Evolutionary conservation across 495 filamentous ascomycete genomes (phyloP), one percentile per base, ranked within the genome.

Genomic region (Aspergillus biplanus): DNA sequence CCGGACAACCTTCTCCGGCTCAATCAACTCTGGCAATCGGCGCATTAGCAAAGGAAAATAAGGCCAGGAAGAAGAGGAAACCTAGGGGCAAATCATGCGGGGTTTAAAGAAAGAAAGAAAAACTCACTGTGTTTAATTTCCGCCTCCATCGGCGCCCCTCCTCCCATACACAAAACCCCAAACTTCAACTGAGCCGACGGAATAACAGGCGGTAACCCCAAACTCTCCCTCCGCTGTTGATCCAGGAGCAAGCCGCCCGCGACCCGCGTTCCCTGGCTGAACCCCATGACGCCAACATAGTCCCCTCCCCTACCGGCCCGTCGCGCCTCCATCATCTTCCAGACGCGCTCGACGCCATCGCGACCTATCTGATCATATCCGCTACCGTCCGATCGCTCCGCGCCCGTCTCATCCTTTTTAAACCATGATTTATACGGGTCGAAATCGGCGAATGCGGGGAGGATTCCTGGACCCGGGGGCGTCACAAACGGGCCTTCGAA

Each of bases 261-360:
- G 31, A 89, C 44, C 73, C 89, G 86, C 21, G 84, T 88, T 34
- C 88, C 87, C 73, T 90, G 73, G 33, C 70, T 73, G 64, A 77
- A 77, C 18, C 75, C 88, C 67, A 90, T 62, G 15, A 87, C 57
- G 0, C 79, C 87, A 11, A 89, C 82, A 84, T 84, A 88, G 33
- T 76, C 70, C 6, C 86, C 87, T 4, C 67, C 76, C 2, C 72
- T 80, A 1, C 78, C 83, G 12, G 53, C 18, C 59, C 72, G 47
- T 84, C 81, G 35, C 13, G 82, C 71, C 15, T 76, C 73, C 53
- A 73, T 66, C 61, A 77, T 63, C 33, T 57, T 39, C 46, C 69
- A 56, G 0, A 69, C 59, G n/a, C 67, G 56, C 39, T 73, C 69
- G 13, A 77, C 61, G 0, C 65, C 62, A 33, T 68, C 63, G 15